Conservation (phyloP, 2,329 filamentous ascomycete genomes). For the Leptographium flavum region DNA sequence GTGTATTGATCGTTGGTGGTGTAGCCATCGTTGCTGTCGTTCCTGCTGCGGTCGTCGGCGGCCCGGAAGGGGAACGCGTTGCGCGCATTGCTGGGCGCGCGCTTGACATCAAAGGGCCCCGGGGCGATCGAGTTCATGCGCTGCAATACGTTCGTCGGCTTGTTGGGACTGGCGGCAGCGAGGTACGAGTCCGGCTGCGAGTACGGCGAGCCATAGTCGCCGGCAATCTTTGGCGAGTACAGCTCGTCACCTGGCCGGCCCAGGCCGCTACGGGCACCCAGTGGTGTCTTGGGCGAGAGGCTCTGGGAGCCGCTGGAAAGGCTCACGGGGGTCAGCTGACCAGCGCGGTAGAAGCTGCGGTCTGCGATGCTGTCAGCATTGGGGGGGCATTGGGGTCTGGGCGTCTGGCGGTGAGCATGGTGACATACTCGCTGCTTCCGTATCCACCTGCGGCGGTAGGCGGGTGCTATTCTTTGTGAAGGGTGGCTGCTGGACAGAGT, state of each 20-base stretch:
- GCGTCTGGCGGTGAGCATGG: not conserved
- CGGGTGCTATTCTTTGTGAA: conserved; percentile 21
- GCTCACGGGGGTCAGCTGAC: conserved; percentile 50
- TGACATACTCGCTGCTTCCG: conserved; percentile 39
- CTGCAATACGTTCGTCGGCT: conserved; percentile 33
- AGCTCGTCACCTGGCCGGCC: conserved; percentile 26
- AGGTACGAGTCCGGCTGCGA: conserved; percentile 27
- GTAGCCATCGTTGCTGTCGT: not conserved
- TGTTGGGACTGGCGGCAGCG: conserved; percentile 34
- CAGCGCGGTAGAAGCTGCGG: conserved; percentile 36
- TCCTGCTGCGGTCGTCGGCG: conserved; percentile 3
- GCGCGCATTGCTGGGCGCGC: conserved; percentile 13
- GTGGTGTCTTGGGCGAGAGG: conserved; percentile 48
- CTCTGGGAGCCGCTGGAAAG: conserved; percentile 43
- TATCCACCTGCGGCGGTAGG: conserved; percentile 40
- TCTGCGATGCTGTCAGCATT: conserved; percentile 29
- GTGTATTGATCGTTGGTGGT: not conserved
- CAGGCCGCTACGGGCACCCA: conserved; percentile 20
- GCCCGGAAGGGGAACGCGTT: conserved; percentile 18
- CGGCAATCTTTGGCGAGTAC: conserved; percentile 30
- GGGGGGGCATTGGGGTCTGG: not conserved
- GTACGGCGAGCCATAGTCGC: conserved; percentile 25
- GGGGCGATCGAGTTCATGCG: conserved; percentile 53
- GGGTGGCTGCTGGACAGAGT: conserved; percentile 22
- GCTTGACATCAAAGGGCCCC: conserved; percentile 45